Percentiles rank a stretch among this genome's conserved stretches.
These are phyloP conservation scores for Boletus rubropictus DNA, from an alignment of 768 basidiomycete genomes.

Conservation along the genomic window DNA sequence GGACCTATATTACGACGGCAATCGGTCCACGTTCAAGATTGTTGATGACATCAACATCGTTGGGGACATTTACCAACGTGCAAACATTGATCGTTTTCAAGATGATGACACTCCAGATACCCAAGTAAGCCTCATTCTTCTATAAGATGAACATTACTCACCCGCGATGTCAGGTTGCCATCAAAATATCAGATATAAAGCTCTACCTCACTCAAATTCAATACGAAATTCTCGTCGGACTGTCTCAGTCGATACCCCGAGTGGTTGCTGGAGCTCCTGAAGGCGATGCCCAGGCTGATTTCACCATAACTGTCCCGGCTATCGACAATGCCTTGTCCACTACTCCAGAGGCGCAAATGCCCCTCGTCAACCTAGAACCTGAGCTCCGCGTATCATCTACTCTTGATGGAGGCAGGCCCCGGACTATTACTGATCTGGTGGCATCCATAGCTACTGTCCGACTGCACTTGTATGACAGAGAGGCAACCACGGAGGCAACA, in stretches of 20 bases:
- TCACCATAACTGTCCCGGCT: conserved; percentile 16
- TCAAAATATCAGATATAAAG: conserved; percentile 79
- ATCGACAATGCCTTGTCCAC: neutral
- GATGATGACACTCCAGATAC: conserved; percentile 61
- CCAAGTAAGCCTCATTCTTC: conserved; percentile 45
- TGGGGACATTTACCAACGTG: conserved; percentile 61
- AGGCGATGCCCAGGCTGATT: conserved; percentile 30
- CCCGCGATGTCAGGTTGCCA: conserved; percentile 44
- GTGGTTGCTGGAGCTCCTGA: conserved; percentile 50
- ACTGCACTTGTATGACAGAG: conserved; percentile 77
- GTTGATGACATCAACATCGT: conserved; percentile 84
- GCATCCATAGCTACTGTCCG: conserved; percentile 68
- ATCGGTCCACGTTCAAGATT: conserved; percentile 67
- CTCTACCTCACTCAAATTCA: conserved; percentile 80
- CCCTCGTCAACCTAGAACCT: conserved; percentile 38
- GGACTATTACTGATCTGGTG: conserved; percentile 68
- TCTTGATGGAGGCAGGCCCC: conserved; percentile 31
- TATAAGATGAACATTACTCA: conserved; percentile 2
- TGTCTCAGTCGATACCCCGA: conserved; percentile 64
- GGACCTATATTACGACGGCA: conserved; percentile 45
- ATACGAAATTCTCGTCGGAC: conserved; percentile 62
- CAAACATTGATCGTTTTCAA: conserved; percentile 45
- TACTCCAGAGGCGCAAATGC: conserved; percentile 1
- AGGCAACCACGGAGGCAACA: conserved; percentile 49
- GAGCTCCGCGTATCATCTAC: conserved; percentile 42